A percentile compares a stretch with the other conserved stretches of the same genome.
Conservation (phyloP, 495 filamentous ascomycete species). For the Penicillium egyptiacum region DNA sequence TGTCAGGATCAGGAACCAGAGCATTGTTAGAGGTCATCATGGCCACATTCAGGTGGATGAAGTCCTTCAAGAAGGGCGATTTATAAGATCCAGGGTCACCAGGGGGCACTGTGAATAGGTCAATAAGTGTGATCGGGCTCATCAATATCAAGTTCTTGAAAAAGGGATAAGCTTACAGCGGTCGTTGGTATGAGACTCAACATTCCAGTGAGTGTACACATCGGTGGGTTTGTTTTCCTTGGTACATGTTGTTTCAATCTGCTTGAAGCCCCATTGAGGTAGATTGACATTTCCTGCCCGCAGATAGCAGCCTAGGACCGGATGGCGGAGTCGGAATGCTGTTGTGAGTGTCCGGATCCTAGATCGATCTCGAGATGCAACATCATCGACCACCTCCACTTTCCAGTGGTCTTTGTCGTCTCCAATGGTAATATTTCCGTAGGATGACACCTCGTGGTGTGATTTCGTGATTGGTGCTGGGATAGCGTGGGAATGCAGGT, state of each 20-base stretch:
- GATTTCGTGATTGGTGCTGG: slow-evolving; percentile 85
- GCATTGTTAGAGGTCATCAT: slow-evolving; percentile 99
- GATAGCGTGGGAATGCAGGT: slow-evolving; percentile 90
- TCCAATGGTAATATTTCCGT: slow-evolving; percentile 94
- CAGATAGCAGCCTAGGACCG: slow-evolving; percentile 84
- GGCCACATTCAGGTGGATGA: slow-evolving; percentile 95
- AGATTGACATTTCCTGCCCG: slow-evolving; percentile 95
- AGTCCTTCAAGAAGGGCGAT: slow-evolving; percentile 94
- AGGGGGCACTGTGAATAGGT: slow-evolving; percentile 65
- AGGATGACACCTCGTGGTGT: slow-evolving; percentile 89
- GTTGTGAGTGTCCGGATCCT: slow-evolving; percentile 91
- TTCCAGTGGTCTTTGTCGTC: slow-evolving; percentile 99
- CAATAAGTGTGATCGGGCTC: slow-evolving; percentile 6
- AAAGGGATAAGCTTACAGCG: slow-evolving; percentile 65
- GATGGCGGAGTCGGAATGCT: slow-evolving; percentile 85
- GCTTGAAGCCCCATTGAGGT: slow-evolving; percentile 99
- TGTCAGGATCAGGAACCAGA: slow-evolving; percentile 95
- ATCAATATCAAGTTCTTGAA: slow-evolving; percentile 10
- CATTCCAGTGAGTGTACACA: slow-evolving; percentile 98
- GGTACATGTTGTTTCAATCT: slow-evolving; percentile 93
- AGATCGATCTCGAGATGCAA: slow-evolving; percentile 78
- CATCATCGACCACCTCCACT: slow-evolving; percentile 87
- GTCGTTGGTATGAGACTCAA: slow-evolving; percentile 92
- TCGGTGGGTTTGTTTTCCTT: slow-evolving; percentile 93
- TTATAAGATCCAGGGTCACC: slow-evolving; percentile 91